Evolutionary conservation across 495 filamentous ascomycete species (phyloP).

Genomic region (Lasiosphaeria miniovina): DNA sequence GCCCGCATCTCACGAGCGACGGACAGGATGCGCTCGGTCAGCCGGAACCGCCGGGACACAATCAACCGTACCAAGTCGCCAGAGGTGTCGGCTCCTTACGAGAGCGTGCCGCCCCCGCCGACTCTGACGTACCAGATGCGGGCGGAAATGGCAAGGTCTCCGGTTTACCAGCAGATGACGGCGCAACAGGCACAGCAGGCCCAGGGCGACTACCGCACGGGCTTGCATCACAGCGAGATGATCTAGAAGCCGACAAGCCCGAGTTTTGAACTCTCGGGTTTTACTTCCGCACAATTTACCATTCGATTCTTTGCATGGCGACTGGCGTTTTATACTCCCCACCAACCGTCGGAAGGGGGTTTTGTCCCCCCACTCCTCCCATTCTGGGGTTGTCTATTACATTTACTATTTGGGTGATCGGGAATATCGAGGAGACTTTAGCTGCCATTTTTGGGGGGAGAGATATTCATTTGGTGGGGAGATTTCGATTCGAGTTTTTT

Average conservation of each 20-base stretch:
- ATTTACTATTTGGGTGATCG: background rate
- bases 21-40: conserved; percentile 66
- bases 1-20: conserved; percentile 64
- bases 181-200: conserved; percentile 14
- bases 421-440: no score
- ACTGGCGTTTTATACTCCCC: conserved; percentile 16
- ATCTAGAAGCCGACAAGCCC: conserved; percentile 29
- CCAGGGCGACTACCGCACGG: conserved; percentile 41
- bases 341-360: background rate
- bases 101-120: conserved; percentile 48
- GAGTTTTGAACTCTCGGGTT: conserved; percentile 12
- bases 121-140: conserved; percentile 23
- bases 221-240: conserved; percentile 46
- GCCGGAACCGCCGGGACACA: conserved; percentile 41
- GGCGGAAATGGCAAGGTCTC: conserved; percentile 19
- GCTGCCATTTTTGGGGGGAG: no score
- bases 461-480: no score
- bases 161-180: conserved; percentile 6
- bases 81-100: conserved; percentile 50
- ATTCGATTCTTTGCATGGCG: conserved; percentile 25
- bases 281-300: conserved; percentile 5
- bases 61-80: conserved; percentile 37
- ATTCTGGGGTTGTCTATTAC: background rate
- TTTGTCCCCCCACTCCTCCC: background rate
- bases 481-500: no score